Percentiles rank a stretch among this genome's conserved stretches.
Conservation (phyloP, 768 basidiomycete genomes). For the Boletus insuetus region DNA sequence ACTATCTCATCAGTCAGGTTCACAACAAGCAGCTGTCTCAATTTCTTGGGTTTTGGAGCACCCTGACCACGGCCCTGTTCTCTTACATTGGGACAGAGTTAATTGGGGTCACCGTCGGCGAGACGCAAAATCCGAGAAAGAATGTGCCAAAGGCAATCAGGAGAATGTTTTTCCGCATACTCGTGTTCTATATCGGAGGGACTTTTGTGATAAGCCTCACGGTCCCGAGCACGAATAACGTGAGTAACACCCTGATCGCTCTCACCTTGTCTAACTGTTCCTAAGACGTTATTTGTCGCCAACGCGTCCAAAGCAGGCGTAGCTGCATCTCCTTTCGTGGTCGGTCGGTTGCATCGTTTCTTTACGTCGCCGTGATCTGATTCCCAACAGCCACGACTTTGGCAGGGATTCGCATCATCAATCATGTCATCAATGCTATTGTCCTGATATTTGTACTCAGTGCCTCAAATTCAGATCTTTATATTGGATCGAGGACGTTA, state of each 20-base stretch:
- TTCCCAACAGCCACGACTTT: slow-evolving; percentile 32
- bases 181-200: slow-evolving; percentile 31
- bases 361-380: slow-evolving; percentile 12
- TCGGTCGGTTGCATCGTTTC: slow-evolving; percentile 34
- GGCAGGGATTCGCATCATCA: slow-evolving; percentile 47
- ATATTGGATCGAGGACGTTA: slow-evolving; percentile 47
- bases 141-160: slow-evolving; percentile 41
- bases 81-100: slow-evolving; percentile 44
- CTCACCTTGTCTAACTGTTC: slow-evolving; percentile 4
- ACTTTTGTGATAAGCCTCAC: slow-evolving; percentile 40
- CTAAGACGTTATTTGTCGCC: slow-evolving; percentile 28
- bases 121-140: slow-evolving; percentile 43
- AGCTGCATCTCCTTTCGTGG: slow-evolving; percentile 39
- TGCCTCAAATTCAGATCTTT: slow-evolving; percentile 58
- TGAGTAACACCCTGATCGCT: slow-evolving; percentile 22
- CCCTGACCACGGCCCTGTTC: slow-evolving; percentile 26
- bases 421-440: slow-evolving; percentile 39
- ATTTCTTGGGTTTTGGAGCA: slow-evolving; percentile 35
- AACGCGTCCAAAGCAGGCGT: slow-evolving; percentile 29
- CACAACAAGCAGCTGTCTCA: slow-evolving; percentile 34
- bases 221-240: slow-evolving; percentile 39
- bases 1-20: slow-evolving; percentile 28
- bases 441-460: slow-evolving; percentile 46
- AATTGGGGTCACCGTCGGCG: slow-evolving; percentile 33
- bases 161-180: slow-evolving; percentile 38